phyloP scores from a whole-genome alignment of 108 stramenopile genomes.

The Schizochytrium sp. region DNA sequence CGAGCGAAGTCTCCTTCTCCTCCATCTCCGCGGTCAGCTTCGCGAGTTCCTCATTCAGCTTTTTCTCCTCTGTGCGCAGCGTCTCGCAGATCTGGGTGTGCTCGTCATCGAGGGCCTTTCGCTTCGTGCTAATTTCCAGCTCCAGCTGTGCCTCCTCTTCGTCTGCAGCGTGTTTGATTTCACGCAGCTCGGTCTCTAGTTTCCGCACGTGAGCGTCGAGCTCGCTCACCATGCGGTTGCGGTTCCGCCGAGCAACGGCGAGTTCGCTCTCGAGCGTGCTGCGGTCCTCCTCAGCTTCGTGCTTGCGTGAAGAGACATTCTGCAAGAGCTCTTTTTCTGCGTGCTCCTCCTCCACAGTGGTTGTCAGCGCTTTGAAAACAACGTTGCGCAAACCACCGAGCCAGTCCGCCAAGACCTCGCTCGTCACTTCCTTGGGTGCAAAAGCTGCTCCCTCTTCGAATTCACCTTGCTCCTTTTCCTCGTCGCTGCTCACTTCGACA shows the following conservation, averaged over 20 bases:
- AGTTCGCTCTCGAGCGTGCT: neutral
- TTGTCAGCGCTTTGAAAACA: neutral
- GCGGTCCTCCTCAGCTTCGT: constrained; percentile 15
- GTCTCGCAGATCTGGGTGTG: neutral
- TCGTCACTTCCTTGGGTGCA: neutral
- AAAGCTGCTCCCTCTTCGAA: neutral
- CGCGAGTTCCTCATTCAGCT: neutral
- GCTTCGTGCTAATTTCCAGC: neutral
- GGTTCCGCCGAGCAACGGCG: neutral
- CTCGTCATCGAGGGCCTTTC: neutral
- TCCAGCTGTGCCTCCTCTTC: neutral
- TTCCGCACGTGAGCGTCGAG: neutral
- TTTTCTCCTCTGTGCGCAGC: neutral
- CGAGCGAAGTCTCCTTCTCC: neutral
- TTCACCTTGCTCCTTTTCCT: neutral
- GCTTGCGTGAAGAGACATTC: neutral
- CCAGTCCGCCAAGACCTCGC: neutral
- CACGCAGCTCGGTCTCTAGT: neutral
- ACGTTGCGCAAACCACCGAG: neutral
- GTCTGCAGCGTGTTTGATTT: neutral
- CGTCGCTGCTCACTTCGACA: neutral
- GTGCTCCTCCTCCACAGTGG: constrained; percentile 6
- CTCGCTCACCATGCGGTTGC: neutral
- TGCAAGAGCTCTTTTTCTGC: neutral
- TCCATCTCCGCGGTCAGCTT: neutral